Conservation (phyloP, 257 asterid genomes). For the Ehretia macrophylla region DNA sequence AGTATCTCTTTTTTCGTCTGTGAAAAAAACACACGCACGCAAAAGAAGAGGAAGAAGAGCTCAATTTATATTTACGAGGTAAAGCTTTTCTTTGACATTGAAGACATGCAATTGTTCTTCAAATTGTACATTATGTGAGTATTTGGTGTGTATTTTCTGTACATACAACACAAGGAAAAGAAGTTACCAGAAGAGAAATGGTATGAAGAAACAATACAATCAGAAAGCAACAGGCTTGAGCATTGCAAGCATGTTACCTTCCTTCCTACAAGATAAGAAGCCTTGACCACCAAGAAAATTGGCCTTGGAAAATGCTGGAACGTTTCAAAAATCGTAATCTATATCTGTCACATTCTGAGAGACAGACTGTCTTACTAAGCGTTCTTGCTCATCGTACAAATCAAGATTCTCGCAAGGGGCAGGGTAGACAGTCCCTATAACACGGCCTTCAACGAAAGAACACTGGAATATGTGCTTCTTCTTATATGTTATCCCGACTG, state of each 20-base stretch:
- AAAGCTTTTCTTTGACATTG: slow-evolving; percentile 1
- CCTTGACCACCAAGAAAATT: slow-evolving; percentile 16
- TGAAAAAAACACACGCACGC: too few species aligned
- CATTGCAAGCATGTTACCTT: slow-evolving; percentile 14
- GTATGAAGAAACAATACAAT: background rate
- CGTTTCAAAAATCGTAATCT: slow-evolving; percentile 68
- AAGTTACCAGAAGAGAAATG: slow-evolving; percentile 1
- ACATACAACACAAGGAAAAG: slow-evolving; percentile 19
- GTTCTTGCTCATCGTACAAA: slow-evolving; percentile 64
- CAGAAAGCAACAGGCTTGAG: slow-evolving; percentile 7
- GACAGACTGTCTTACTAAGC: slow-evolving; percentile 43
- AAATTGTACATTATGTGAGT: background rate
- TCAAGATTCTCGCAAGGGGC: slow-evolving; percentile 90
- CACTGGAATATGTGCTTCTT: slow-evolving; percentile 90
- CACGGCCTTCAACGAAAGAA: slow-evolving; percentile 73
- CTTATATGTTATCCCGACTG: slow-evolving; percentile 64
- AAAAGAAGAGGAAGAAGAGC: background rate
- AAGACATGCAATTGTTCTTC: background rate
- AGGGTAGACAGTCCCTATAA: slow-evolving; percentile 68
- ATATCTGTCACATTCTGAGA: slow-evolving; percentile 69
- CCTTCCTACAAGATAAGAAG: slow-evolving; percentile 9
- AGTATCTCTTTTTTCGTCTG: too few species aligned
- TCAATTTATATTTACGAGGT: too few species aligned
- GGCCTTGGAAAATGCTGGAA: slow-evolving; percentile 9
- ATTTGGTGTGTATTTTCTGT: slow-evolving; percentile 6